Conservation (phyloP, 768 basidiomycete genomes). For the Suillus discolor region DNA sequence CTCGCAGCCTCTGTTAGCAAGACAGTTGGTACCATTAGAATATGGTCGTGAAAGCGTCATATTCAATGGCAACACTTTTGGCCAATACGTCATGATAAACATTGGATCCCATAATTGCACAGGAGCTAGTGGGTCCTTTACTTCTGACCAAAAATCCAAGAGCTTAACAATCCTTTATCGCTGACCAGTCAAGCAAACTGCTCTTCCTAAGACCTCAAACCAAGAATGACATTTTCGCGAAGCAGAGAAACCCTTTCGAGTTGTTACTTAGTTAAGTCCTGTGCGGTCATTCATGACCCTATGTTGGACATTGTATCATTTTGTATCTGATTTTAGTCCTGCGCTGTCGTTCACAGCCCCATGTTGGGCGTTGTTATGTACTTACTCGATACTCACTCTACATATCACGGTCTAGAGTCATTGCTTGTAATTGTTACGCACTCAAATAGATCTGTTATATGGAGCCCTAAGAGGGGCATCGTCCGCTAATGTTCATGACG, state of each 20-base stretch:
- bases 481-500: too few relatives aligned
- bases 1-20: too few relatives aligned
- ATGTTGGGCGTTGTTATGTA: not conserved
- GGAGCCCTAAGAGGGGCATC: too few relatives aligned
- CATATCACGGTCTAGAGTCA: too few relatives aligned
- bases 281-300: not conserved
- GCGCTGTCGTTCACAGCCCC: not conserved
- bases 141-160: not conserved
- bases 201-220: not conserved
- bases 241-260: not conserved
- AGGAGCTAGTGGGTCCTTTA: not conserved
- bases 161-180: not conserved
- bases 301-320: not conserved
- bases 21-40: not conserved
- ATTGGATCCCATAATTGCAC: not conserved
- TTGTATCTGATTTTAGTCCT: not conserved
- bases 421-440: too few relatives aligned
- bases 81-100: not conserved
- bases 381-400: too few relatives aligned
- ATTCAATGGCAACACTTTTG: not conserved
- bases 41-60: not conserved
- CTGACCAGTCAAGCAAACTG: not conserved
- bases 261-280: not conserved
- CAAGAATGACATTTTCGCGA: not conserved
- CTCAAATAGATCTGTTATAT: too few relatives aligned